Conservation (phyloP, 2,329 filamentous ascomycete genomes). For the Scytalidium lignicola region DNA sequence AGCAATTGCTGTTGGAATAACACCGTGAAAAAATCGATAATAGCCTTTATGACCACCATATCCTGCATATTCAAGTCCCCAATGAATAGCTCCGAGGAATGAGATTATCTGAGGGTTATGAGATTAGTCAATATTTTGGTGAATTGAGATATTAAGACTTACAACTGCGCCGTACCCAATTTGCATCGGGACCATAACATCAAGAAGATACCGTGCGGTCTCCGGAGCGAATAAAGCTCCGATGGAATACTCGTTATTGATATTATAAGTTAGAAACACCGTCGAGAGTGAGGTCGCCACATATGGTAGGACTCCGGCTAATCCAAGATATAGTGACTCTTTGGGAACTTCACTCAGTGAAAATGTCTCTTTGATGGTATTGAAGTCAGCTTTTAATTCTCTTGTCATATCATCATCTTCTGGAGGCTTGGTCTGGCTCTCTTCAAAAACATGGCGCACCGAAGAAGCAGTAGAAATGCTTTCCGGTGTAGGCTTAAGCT, state of each 20-base stretch:
- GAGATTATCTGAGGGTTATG: slow-evolving; percentile 64
- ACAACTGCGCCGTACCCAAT: slow-evolving; percentile 85
- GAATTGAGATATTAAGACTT: slow-evolving; percentile 31
- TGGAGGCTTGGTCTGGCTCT: slow-evolving; percentile 16
- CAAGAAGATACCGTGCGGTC: slow-evolving; percentile 66
- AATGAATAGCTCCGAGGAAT: slow-evolving; percentile 90
- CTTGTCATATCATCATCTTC: slow-evolving; percentile 47
- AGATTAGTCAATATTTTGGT: slow-evolving; percentile 1
- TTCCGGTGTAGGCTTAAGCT: slow-evolving; percentile 55
- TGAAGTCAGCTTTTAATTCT: slow-evolving; percentile 50
- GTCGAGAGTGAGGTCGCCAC: slow-evolving; percentile 78
- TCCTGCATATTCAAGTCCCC: slow-evolving; percentile 80
- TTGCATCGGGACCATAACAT: slow-evolving; percentile 78
- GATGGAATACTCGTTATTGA: slow-evolving; percentile 60
- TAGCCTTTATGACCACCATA: slow-evolving; percentile 64
- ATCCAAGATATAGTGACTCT: slow-evolving; percentile 62
- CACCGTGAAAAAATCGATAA: slow-evolving; percentile 77
- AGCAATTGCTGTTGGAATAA: slow-evolving; percentile 72
- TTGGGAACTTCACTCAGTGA: slow-evolving; percentile 58
- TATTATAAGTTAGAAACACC: slow-evolving; percentile 75
- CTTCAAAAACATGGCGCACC: slow-evolving; percentile 45
- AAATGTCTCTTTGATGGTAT: slow-evolving; percentile 65
- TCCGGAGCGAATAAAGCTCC: slow-evolving; percentile 61
- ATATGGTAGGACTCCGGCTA: slow-evolving; percentile 81
- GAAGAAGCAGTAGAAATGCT: slow-evolving; percentile 55